Base-by-base conservation (phyloP, 1,284 basidiomycete genomes). In the Fomitopsis schrenkii region DNA sequence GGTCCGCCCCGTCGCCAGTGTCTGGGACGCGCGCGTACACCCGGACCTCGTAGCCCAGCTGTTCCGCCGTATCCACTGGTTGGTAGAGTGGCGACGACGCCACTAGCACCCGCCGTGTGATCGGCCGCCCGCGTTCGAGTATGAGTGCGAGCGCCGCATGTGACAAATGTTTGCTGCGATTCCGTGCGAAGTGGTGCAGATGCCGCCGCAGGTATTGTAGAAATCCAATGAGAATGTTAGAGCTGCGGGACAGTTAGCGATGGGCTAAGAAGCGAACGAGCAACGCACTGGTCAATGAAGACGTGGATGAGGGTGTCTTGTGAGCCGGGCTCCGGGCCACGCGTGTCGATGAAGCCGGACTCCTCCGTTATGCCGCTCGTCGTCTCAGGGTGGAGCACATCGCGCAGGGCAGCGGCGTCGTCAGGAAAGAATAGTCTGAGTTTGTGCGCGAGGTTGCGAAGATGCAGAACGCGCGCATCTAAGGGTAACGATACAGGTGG, bases 1-100 rank as follows among this genome's bases (percentile, higher is more conserved):
- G 74, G 70, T 89, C 87, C 63, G 83, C 79, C 22, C 83, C 85
- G 62, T 85, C 83, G 36, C 85, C 85, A 1, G 80, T 79, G 69
- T 93, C 87, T 10, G 89, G 90, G 33, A 95, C 93, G 15, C 93
- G 82, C 57, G 88, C 84, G 66, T 88, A 88, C 10, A 94, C 81
- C 57, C 86, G 84, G 5, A 93, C 86, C 67, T 93, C 90, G 69
- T 93, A 95, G 2, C 90, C 93, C 41, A 94, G 77, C 57, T 84
- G 80, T 66, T 88, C 83, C 33, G 92, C 88, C 8, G 81, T 77
- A 30, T 91, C 87, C 79, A 95, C 86, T 33, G 92, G 87, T 69
- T 93, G 90, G 73, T 91, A 90, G 40, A 95, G 75, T 0, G 93
- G 93, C 22, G 89, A 92, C 9, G 90, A 92, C 0, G 92, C 87